These are phyloP conservation scores for Stagonosporopsis vannaccii DNA, from an alignment of 2,329 filamentous ascomycete species.

Conservation along the genomic window DNA sequence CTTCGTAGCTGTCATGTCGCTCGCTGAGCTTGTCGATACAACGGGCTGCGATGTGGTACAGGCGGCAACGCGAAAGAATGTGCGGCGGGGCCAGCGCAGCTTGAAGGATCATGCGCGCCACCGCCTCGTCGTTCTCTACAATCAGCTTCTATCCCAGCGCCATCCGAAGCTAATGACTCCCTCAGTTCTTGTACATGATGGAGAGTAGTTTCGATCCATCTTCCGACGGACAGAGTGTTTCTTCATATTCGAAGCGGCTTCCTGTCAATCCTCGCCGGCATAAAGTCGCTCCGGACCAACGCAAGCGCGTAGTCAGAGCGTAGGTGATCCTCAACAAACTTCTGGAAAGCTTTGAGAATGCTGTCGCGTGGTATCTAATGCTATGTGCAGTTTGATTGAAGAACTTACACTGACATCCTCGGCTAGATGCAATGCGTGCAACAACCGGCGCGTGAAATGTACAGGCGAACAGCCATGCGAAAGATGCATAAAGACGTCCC, in stretches of 20 bases:
- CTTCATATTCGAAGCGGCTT: conserved; percentile 16
- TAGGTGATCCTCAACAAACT: conserved; percentile 3
- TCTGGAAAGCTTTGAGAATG: neutral
- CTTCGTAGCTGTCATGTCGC: neutral
- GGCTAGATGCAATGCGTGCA: conserved; percentile 38
- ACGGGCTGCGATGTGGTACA: conserved; percentile 9
- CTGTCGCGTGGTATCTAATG: neutral
- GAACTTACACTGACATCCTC: neutral
- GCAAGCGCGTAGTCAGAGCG: conserved; percentile 25
- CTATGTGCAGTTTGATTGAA: neutral
- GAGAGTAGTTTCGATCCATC: neutral
- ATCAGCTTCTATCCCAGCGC: conserved; percentile 2
- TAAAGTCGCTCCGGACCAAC: conserved; percentile 22
- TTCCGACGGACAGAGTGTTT: conserved; percentile 2
- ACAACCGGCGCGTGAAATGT: conserved; percentile 35
- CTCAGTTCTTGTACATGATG: conserved; percentile 2
- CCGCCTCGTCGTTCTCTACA: conserved; percentile 7
- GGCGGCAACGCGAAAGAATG: conserved; percentile 6
- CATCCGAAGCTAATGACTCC: neutral
- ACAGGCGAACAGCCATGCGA: conserved; percentile 38
- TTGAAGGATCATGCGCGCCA: conserved; percentile 10
- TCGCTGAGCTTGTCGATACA: neutral
- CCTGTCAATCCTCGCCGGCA: conserved; percentile 25
- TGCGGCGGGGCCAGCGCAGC: conserved; percentile 8
- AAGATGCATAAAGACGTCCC: conserved; percentile 26